phyloP scores from a whole-genome alignment of 2,329 filamentous ascomycete species.

The Epichloe sylvatica region DNA sequence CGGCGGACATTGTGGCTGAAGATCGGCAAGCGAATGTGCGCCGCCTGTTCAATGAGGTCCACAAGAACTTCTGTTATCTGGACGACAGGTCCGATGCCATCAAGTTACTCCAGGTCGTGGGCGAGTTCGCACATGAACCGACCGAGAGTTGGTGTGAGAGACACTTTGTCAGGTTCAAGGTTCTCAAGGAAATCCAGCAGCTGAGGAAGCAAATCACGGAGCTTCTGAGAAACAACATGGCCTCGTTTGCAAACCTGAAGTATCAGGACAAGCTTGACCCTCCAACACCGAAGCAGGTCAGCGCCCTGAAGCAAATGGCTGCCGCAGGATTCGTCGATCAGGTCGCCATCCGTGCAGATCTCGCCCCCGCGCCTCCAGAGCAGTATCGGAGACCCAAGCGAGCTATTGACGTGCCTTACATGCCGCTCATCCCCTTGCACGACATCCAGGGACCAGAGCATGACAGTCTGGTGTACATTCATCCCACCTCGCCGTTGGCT shows the following conservation, averaged over 20 bases:
- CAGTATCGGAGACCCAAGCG: conserved; percentile 56
- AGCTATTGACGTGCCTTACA: conserved; percentile 85
- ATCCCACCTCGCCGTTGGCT: conserved; percentile 71
- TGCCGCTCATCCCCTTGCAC: conserved; percentile 64
- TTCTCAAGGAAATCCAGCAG: conserved; percentile 72
- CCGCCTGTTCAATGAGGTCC: conserved; percentile 51
- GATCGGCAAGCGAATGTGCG: conserved; percentile 52
- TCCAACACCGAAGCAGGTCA: conserved; percentile 54
- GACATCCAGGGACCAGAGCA: conserved; percentile 25
- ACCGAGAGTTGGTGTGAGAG: conserved; percentile 61
- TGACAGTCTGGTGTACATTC: conserved; percentile 67
- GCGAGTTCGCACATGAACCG: conserved; percentile 67
- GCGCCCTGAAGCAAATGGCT: conserved; percentile 77
- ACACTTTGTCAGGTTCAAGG: conserved; percentile 79
- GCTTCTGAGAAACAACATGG: conserved; percentile 63
- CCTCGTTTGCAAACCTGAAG: conserved; percentile 44
- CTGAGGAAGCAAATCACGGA: conserved; percentile 71
- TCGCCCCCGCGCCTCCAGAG: conserved; percentile 60
- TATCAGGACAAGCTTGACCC: conserved; percentile 43
- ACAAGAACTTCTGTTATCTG: conserved; percentile 63
- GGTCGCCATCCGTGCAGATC: conserved; percentile 79
- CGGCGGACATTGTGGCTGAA: conserved; percentile 58
- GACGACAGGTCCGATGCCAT: conserved; percentile 79
- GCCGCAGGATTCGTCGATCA: conserved; percentile 90
- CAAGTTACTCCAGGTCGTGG: conserved; percentile 78